Percentiles rank a stretch among this genome's conserved stretches.
Conservation (phyloP, 768 basidiomycete genomes). For the Royoungia palumana region DNA sequence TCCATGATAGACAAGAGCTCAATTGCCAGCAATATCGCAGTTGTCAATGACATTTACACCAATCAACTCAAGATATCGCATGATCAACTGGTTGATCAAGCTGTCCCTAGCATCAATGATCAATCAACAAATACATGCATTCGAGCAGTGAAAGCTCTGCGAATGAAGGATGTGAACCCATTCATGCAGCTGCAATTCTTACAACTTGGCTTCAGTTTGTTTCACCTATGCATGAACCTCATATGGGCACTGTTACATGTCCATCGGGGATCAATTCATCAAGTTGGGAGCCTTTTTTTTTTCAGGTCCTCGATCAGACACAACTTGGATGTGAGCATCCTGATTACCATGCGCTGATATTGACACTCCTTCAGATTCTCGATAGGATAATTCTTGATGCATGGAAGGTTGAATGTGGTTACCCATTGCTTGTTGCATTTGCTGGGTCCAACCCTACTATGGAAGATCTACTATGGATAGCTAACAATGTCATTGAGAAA, state of each 20-base stretch:
- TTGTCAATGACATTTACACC: not conserved
- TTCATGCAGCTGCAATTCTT: not conserved
- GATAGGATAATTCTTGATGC: no score
- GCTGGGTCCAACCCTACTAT: no score
- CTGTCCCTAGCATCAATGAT: not conserved
- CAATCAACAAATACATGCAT: not conserved
- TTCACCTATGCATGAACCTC: slow-evolving; percentile 28
- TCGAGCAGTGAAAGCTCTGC: not conserved
- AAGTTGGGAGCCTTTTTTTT: slow-evolving; percentile 29
- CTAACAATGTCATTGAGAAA: slow-evolving; percentile 18
- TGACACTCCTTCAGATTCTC: slow-evolving; percentile 17
- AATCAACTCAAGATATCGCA: slow-evolving; percentile 4
- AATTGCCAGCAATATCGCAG: not conserved
- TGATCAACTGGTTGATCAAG: not conserved
- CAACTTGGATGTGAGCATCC: slow-evolving; percentile 28
- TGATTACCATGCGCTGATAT: slow-evolving; percentile 1
- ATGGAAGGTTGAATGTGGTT: no score
- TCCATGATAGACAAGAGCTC: slow-evolving; percentile 11
- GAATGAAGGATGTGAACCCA: not conserved
- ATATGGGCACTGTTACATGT: slow-evolving; percentile 29
- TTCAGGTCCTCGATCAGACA: slow-evolving; percentile 24
- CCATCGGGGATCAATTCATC: slow-evolving; percentile 27
- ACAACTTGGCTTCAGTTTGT: slow-evolving; percentile 1
- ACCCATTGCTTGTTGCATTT: no score
- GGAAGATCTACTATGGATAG: slow-evolving; percentile 2